phyloP scores from a whole-genome alignment of 805 yeast species.

The Naumovozyma baii region DNA sequence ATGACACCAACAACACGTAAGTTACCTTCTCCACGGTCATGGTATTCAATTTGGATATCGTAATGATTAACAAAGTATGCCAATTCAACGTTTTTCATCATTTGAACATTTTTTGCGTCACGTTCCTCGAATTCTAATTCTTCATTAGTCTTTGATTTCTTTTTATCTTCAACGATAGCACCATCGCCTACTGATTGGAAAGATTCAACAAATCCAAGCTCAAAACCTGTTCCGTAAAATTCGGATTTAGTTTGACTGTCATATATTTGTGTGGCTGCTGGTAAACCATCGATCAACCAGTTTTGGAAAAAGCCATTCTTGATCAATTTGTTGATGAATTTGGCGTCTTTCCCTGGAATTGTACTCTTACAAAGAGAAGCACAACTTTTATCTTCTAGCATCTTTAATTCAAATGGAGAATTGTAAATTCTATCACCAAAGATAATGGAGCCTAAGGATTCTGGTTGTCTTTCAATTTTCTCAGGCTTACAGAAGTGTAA shows the following conservation, averaged over 20 bases:
- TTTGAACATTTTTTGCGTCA: constrained; percentile 11
- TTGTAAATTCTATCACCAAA: constrained; percentile 94
- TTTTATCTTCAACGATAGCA: constrained; percentile 1
- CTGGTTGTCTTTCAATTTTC: constrained; percentile 53
- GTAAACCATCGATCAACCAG: constrained; percentile 92
- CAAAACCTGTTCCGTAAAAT: constrained; percentile 75
- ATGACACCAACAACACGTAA: constrained; percentile 87
- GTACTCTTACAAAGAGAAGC: constrained; percentile 47
- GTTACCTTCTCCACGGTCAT: constrained; percentile 53
- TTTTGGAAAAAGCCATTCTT: constrained; percentile 78
- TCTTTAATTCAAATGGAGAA: constrained; percentile 75
- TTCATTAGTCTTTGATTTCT: constrained; percentile 6
- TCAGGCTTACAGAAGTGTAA: constrained; percentile 77
- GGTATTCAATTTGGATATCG: constrained; percentile 73
- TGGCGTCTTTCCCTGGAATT: constrained; percentile 58
- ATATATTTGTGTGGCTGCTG: constrained; percentile 60
- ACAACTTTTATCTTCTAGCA: constrained; percentile 69
- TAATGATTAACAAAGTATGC: constrained; percentile 75
- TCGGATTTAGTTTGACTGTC: constrained; percentile 51
- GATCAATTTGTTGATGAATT: constrained; percentile 69
- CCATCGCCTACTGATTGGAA: constrained; percentile 14
- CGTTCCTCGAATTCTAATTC: constrained; percentile 12
- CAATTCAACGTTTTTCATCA: constrained; percentile 22
- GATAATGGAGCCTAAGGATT: constrained; percentile 82
- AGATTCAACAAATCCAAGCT: constrained; percentile 60